Evolutionary conservation across 2,329 filamentous ascomycete genomes (phyloP).

Genomic region (Alternaria infectoria): DNA sequence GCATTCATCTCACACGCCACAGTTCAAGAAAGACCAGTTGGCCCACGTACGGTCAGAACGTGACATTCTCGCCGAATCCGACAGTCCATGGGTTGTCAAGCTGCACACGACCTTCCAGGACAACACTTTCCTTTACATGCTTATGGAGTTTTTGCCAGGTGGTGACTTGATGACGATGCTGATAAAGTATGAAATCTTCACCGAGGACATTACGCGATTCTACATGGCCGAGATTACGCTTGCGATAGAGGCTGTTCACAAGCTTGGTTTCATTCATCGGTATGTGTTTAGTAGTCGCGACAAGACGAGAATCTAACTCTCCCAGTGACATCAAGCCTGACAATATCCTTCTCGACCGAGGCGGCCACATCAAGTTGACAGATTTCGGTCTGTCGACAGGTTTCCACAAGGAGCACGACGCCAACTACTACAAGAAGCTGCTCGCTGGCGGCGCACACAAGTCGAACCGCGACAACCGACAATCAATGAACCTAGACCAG

Average conservation of each 20-base stretch:
- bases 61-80: slow-evolving; percentile 97
- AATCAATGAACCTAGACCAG: slow-evolving; percentile 94
- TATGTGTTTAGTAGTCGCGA: slow-evolving; percentile 55
- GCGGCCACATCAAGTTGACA: slow-evolving; percentile 96
- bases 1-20: slow-evolving; percentile 24
- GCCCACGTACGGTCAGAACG: slow-evolving; percentile 96
- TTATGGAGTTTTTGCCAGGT: slow-evolving; percentile 99
- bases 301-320: slow-evolving; percentile 28
- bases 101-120: slow-evolving; percentile 98
- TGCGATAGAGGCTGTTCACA: slow-evolving; percentile 98
- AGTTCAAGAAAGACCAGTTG: slow-evolving; percentile 96
- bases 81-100: slow-evolving; percentile 99
- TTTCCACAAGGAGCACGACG: slow-evolving; percentile 97
- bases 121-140: slow-evolving; percentile 93
- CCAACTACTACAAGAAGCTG: slow-evolving; percentile 97
- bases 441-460: slow-evolving; percentile 70
- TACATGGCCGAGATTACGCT: slow-evolving; percentile 99
- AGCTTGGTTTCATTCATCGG: slow-evolving; percentile 98
- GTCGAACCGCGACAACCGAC: slow-evolving; percentile 69
- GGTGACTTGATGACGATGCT: slow-evolving; percentile 99
- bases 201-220: slow-evolving; percentile 96
- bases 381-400: slow-evolving; percentile 98
- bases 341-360: slow-evolving; percentile 94
- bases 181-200: slow-evolving; percentile 99
- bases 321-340: slow-evolving; percentile 93